These are phyloP conservation scores for Calonectria multiphialidica DNA, from an alignment of 2,329 filamentous ascomycete genomes.

Conservation along the genomic window DNA sequence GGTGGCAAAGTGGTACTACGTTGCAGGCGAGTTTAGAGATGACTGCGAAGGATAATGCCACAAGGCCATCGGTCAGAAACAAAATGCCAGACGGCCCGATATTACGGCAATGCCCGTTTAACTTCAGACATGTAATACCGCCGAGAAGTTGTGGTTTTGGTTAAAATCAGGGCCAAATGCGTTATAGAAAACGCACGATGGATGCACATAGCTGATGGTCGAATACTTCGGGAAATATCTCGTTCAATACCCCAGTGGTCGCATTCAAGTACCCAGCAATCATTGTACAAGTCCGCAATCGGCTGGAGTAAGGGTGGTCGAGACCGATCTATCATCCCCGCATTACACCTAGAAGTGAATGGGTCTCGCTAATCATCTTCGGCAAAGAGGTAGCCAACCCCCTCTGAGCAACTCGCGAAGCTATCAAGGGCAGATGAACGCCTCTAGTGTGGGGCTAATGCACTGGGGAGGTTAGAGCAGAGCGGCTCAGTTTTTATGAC, in stretches of 20 bases:
- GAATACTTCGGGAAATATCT: no score
- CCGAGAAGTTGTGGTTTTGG: background rate
- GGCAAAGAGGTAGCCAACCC: no score
- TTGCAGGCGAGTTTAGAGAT: background rate
- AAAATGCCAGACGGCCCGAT: background rate
- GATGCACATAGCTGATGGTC: no score
- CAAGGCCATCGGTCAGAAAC: background rate
- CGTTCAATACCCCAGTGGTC: no score
- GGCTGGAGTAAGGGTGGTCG: background rate
- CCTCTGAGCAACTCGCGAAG: background rate
- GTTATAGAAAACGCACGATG: no score
- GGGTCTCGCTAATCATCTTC: no score
- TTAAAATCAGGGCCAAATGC: background rate
- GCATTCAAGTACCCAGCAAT: no score
- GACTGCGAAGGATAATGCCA: background rate
- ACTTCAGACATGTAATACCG: background rate
- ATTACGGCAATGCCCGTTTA: background rate
- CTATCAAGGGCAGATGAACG: background rate
- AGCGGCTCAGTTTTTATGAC: background rate
- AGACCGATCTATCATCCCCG: background rate
- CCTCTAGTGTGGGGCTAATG: background rate
- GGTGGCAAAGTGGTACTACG: no score
- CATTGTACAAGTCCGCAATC: background rate
- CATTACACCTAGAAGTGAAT: no score
- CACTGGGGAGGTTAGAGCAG: background rate